Percentiles rank a stretch among this genome's conserved stretches.
phyloP scores from a whole-genome alignment of 129 eudicot genomes.

The Lonicera japonica region DNA sequence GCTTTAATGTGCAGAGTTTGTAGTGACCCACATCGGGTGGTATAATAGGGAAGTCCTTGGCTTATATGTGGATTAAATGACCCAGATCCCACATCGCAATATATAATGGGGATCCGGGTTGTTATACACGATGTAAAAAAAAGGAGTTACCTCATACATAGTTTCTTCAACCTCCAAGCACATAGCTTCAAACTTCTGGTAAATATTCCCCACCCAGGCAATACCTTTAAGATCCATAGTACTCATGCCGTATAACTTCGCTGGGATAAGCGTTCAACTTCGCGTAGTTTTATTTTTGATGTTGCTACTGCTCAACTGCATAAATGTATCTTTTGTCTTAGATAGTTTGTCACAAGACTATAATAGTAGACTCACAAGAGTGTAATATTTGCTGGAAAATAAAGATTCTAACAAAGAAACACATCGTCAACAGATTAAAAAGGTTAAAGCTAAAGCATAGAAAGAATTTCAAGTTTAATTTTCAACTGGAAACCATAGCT shows the following conservation, averaged over 20 bases:
- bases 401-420: not conserved
- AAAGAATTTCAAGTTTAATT: too few relatives aligned
- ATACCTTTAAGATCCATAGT: slow-evolving; percentile 63
- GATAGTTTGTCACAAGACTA: not conserved
- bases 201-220: slow-evolving; percentile 77
- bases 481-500: too few relatives aligned
- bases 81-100: too few relatives aligned
- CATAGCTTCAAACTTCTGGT: slow-evolving; percentile 81
- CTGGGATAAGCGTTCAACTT: not conserved
- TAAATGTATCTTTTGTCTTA: not conserved
- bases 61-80: too few relatives aligned
- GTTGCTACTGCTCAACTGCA: slow-evolving; percentile 13
- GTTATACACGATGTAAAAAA: too few relatives aligned
- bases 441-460: not conserved
- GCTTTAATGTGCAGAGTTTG: too few relatives aligned
- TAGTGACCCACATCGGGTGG: too few relatives aligned
- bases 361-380: not conserved
- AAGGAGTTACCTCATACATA: slow-evolving; percentile 82
- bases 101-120: too few relatives aligned
- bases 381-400: not conserved
- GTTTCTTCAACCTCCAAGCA: slow-evolving; percentile 91
- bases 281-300: slow-evolving; percentile 2
- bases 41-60: too few relatives aligned
- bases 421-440: not conserved
- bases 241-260: slow-evolving; percentile 23